Conservation (phyloP, 768 basidiomycete genomes). For the Suillus hirtellus region DNA sequence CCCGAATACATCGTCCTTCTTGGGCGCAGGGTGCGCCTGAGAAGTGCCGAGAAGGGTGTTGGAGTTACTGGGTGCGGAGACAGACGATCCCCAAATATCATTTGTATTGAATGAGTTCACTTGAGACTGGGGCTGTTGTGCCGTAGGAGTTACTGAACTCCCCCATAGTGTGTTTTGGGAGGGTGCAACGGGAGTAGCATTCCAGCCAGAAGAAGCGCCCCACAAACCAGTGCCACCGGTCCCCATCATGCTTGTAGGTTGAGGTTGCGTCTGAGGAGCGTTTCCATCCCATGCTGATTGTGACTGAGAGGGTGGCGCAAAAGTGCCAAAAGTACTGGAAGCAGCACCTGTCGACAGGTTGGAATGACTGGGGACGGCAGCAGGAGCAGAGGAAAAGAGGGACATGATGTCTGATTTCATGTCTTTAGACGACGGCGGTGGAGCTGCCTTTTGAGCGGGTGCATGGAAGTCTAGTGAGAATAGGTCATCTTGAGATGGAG, state of each 20-base stretch:
- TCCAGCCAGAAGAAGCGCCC: slow-evolving; percentile 72
- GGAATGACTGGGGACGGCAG: slow-evolving; percentile 9
- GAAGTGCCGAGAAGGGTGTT: slow-evolving; percentile 35
- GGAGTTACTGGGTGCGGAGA: slow-evolving; percentile 24
- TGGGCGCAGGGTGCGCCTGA: slow-evolving; percentile 37
- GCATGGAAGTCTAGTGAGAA: slow-evolving; percentile 87
- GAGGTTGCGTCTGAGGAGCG: slow-evolving; percentile 26
- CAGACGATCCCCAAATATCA: slow-evolving; percentile 58
- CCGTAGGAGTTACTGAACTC: slow-evolving; percentile 17
- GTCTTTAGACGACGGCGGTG: slow-evolving; percentile 57
- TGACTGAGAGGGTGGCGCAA: slow-evolving; percentile 26
- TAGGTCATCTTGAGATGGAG: slow-evolving; percentile 58
- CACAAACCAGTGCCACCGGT: slow-evolving; percentile 56
- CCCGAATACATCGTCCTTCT: slow-evolving; percentile 80
- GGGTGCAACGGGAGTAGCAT: slow-evolving; percentile 31
- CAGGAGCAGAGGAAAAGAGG: slow-evolving; percentile 59
- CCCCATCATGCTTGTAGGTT: slow-evolving; percentile 55
- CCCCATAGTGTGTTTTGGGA: slow-evolving; percentile 38
- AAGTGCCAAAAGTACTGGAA: slow-evolving; percentile 38
- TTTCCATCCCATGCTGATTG: slow-evolving; percentile 31
- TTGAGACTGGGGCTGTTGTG: slow-evolving; percentile 27
- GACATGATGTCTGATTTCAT: slow-evolving; percentile 86
- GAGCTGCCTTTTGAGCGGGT: slow-evolving; percentile 35
- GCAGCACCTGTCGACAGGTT: slow-evolving; percentile 29
- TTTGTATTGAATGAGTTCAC: slow-evolving; percentile 38